Conservation (phyloP, 345 rosid genomes). For the Syzygium aromaticum region DNA sequence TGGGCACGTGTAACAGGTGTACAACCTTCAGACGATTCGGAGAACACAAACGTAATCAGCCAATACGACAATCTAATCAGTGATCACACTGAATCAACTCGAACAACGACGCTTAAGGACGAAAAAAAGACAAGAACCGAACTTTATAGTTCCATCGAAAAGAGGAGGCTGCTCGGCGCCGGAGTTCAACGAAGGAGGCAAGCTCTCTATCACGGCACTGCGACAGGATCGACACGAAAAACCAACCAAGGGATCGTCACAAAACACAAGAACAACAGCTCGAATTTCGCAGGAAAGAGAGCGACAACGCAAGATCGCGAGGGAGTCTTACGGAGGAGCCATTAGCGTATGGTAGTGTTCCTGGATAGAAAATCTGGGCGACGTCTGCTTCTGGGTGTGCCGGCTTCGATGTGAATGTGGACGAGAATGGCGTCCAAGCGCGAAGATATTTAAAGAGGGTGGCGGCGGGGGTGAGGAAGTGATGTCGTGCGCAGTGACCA, state of each 20-base stretch:
- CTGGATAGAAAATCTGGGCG: not conserved
- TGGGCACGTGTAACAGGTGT: conserved; percentile 57
- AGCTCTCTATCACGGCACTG: conserved; percentile 30
- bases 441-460: not conserved
- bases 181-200: conserved; percentile 45
- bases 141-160: conserved; percentile 76
- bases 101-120: too few relatives aligned
- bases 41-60: not conserved
- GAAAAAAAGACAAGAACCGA: not conserved
- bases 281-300: not conserved
- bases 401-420: not conserved
- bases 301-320: not conserved
- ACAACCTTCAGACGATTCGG: conserved; percentile 36
- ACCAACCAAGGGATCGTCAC: not conserved
- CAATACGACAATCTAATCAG: not conserved
- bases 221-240: not conserved
- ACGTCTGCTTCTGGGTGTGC: not conserved
- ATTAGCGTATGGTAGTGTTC: not conserved
- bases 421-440: not conserved
- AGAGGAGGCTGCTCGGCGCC: conserved; percentile 55
- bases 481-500: conserved; percentile 4
- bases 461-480: not conserved
- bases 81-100: not conserved
- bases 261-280: not conserved
- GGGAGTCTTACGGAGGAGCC: conserved; percentile 24